These are phyloP conservation scores for Curvularia sp. DNA, from an alignment of 2,329 filamentous ascomycete species.

Conservation along the genomic window DNA sequence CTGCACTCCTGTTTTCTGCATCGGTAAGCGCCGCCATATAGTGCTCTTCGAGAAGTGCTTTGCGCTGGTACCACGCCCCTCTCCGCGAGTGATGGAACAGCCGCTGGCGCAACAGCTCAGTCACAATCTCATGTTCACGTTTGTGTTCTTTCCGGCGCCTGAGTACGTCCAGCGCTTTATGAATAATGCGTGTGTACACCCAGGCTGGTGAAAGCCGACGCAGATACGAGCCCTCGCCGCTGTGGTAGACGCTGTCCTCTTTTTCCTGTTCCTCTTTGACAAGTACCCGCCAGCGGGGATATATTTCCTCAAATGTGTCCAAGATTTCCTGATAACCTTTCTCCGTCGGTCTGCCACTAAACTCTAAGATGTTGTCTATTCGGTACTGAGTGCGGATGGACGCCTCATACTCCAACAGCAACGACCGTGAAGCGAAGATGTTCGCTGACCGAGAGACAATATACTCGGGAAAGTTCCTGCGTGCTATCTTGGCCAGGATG, in stretches of 20 bases:
- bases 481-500: conserved; percentile 88
- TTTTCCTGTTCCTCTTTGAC: conserved; percentile 77
- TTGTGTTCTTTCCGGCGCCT: conserved; percentile 82
- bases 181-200: conserved; percentile 90
- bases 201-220: conserved; percentile 89
- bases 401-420: conserved; percentile 87
- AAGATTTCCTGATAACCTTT: conserved; percentile 72
- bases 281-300: conserved; percentile 79
- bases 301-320: conserved; percentile 73
- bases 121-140: conserved; percentile 76
- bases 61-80: conserved; percentile 94
- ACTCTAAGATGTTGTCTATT: conserved; percentile 83
- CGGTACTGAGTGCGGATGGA: conserved; percentile 81
- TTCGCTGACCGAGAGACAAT: conserved; percentile 88
- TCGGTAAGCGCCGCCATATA: conserved; percentile 71
- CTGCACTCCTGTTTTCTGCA: conserved; percentile 48
- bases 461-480: conserved; percentile 86
- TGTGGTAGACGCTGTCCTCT: conserved; percentile 78
- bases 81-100: conserved; percentile 86
- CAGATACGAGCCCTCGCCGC: conserved; percentile 85
- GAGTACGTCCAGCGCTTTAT: conserved; percentile 81
- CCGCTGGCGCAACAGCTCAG: conserved; percentile 77
- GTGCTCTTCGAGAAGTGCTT: conserved; percentile 91
- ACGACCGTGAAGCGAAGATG: conserved; percentile 79
- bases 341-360: conserved; percentile 72